Percentiles rank a stretch among this genome's conserved stretches.
phyloP scores from a whole-genome alignment of 1,139 yeast genomes.

The Meyerozyma carpophila region DNA sequence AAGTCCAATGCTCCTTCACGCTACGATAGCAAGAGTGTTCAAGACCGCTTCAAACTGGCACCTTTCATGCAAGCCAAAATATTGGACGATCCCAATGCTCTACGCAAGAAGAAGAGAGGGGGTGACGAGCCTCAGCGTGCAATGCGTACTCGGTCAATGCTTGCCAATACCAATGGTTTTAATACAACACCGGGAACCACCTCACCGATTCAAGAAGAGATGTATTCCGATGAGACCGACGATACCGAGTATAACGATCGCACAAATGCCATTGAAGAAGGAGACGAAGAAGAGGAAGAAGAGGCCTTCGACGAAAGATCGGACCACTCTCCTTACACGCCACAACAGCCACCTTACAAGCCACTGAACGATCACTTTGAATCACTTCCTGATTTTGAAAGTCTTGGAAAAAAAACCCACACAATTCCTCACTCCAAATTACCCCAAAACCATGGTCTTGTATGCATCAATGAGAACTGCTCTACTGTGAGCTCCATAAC shows the following conservation, averaged over 20 bases:
- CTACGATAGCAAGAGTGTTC: constrained; percentile 39
- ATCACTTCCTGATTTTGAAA: constrained; percentile 41
- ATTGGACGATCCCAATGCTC: constrained; percentile 31
- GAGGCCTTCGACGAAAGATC: constrained; percentile 13
- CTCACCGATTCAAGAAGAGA: constrained; percentile 2
- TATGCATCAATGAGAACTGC: constrained; percentile 43
- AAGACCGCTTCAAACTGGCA: constrained; percentile 45
- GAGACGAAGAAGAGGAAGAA: constrained; percentile 7
- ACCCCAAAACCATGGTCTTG: constrained; percentile 36
- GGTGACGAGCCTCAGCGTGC: constrained; percentile 38
- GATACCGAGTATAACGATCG: constrained; percentile 2
- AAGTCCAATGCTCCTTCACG: constrained; percentile 33
- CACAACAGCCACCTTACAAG: constrained; percentile 34
- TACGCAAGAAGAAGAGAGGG: constrained; percentile 28
- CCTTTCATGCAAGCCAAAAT: constrained; percentile 40
- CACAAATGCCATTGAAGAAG: constrained; percentile 7
- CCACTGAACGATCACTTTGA: constrained; percentile 21
- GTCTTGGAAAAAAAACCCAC: constrained; percentile 41
- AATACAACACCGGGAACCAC: neutral
- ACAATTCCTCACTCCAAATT: constrained; percentile 35
- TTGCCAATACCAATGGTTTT: constrained; percentile 4
- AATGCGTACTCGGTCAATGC: constrained; percentile 41
- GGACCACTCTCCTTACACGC: constrained; percentile 37
- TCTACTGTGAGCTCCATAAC: constrained; percentile 35
- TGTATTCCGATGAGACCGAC: constrained; percentile 1